A percentile compares a stretch with the other conserved stretches of the same genome.
Evolutionary conservation across 257 asterid species (phyloP).

Genomic region (Solanum clarkiae): DNA sequence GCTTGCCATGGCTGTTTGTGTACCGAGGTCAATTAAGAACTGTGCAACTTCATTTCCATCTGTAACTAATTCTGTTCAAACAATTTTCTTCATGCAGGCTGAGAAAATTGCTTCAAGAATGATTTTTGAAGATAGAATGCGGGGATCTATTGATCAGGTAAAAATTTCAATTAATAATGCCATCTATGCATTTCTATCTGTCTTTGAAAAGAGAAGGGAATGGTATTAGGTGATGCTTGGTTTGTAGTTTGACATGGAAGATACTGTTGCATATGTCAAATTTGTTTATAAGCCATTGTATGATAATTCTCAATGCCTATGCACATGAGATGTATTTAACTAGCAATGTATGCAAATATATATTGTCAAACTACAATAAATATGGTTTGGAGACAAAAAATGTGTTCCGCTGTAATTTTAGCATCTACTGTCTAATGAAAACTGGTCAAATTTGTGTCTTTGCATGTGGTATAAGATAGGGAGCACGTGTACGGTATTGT

Average conservation of each 20-base stretch:
- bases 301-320: not conserved
- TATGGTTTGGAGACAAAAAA: not conserved
- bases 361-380: not conserved
- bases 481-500: not conserved
- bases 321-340: not conserved
- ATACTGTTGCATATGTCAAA: not conserved
- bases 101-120: conserved; percentile 97
- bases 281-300: not conserved
- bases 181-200: not conserved
- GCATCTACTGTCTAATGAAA: not conserved
- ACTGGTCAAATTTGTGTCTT: not conserved
- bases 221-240: not conserved
- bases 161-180: not conserved
- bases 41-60: not conserved
- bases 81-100: conserved; percentile 42
- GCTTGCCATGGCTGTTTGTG: not conserved
- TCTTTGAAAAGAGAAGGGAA: not conserved
- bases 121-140: conserved; percentile 96
- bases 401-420: not conserved
- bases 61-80: not conserved
- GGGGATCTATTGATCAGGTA: conserved; percentile 98
- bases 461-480: not conserved
- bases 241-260: not conserved
- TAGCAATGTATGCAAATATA: not conserved
- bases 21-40: not conserved